Percentiles rank a stretch among this genome's conserved stretches.
Evolutionary conservation across 2,329 filamentous ascomycete genomes (phyloP).

Genomic region (Aspergillus ochraceus): DNA sequence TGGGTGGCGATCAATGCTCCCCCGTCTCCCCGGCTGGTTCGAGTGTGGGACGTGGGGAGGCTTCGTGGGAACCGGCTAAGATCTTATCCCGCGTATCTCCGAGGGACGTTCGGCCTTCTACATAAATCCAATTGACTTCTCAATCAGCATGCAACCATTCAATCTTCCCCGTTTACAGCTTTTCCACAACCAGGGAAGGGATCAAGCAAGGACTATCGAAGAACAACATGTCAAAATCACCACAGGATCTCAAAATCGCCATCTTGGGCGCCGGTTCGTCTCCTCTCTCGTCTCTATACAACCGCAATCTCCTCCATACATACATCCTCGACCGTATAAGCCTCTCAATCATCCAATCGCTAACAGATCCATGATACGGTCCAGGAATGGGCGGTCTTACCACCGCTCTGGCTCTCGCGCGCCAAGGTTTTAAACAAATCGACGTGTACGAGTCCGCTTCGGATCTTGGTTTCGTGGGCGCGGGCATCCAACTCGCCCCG

Average conservation of each 20-base stretch:
- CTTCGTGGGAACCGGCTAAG: neutral
- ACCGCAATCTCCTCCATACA: neutral
- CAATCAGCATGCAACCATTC: neutral
- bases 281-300: neutral
- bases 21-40: too few species aligned
- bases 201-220: neutral
- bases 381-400: conserved; percentile 73
- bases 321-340: neutral
- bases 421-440: conserved; percentile 72
- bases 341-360: too few species aligned
- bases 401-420: conserved; percentile 69
- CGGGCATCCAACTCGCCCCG: conserved; percentile 80
- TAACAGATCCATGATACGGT: too few species aligned
- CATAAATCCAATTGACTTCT: too few species aligned
- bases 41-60: neutral
- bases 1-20: too few species aligned
- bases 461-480: conserved; percentile 76
- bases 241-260: conserved; percentile 43
- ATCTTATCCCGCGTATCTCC: neutral
- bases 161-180: neutral
- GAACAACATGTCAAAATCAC: neutral
- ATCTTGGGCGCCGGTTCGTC: conserved; percentile 47
- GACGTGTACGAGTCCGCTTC: conserved; percentile 73
- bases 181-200: neutral
- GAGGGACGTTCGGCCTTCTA: neutral